These are phyloP conservation scores for Lentinula novae-zelandiae DNA, from an alignment of 1,284 basidiomycete genomes.

Conservation along the genomic window DNA sequence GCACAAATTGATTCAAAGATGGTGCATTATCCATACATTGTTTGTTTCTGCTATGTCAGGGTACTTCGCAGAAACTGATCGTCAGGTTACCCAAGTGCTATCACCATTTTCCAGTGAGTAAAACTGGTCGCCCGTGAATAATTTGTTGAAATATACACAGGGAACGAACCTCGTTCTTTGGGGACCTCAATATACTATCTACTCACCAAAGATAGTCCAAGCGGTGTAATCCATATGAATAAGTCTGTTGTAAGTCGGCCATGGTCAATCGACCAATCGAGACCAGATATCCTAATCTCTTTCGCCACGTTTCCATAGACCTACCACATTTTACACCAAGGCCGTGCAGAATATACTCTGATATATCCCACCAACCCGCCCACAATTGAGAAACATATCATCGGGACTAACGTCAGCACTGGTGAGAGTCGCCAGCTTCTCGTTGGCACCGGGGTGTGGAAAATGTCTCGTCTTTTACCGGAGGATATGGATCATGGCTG, in stretches of 20 bases:
- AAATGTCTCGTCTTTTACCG: slow-evolving; percentile 40
- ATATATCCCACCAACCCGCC: slow-evolving; percentile 30
- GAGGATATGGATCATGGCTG: slow-evolving; percentile 26
- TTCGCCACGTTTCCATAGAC: slow-evolving; percentile 28
- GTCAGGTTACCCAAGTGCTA: slow-evolving; percentile 27
- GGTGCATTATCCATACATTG: neutral
- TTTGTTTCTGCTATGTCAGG: slow-evolving; percentile 21
- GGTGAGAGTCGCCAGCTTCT: slow-evolving; percentile 43
- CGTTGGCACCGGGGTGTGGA: slow-evolving; percentile 47
- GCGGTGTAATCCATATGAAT: slow-evolving; percentile 44
- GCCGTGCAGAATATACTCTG: slow-evolving; percentile 45
- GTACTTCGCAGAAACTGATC: slow-evolving; percentile 38
- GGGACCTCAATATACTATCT: slow-evolving; percentile 46
- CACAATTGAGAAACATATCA: slow-evolving; percentile 34
- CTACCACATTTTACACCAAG: slow-evolving; percentile 46
- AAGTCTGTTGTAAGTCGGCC: slow-evolving; percentile 34
- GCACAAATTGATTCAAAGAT: neutral
- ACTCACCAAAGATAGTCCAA: slow-evolving; percentile 34
- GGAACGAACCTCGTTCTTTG: slow-evolving; percentile 26
- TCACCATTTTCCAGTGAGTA: slow-evolving; percentile 36
- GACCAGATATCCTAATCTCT: no score
- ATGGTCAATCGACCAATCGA: no score
- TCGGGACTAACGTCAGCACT: slow-evolving; percentile 34
- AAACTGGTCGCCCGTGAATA: neutral
- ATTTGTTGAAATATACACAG: slow-evolving; percentile 14